Conservation (phyloP, 805 yeast genomes). For the Pichia ethanolica region DNA sequence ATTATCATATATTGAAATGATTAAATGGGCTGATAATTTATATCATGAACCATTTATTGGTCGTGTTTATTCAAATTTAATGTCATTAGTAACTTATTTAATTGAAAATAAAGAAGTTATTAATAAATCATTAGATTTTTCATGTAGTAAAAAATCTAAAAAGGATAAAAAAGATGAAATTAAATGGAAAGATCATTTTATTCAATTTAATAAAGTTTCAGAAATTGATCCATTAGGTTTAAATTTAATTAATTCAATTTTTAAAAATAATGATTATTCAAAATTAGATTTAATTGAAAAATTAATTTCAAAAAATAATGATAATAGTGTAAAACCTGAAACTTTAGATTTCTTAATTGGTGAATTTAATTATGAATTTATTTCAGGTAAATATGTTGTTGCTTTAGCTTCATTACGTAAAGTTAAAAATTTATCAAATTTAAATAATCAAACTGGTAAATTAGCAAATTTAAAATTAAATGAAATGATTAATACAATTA, state of each 20-base stretch:
- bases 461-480: background rate
- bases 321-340: slow-evolving; percentile 4
- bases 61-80: slow-evolving; percentile 63
- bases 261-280: slow-evolving; percentile 21
- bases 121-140: slow-evolving; percentile 6
- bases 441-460: background rate
- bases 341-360: slow-evolving; percentile 9
- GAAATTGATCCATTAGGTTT: slow-evolving; percentile 60
- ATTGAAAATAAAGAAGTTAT: slow-evolving; percentile 23
- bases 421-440: slow-evolving; percentile 6
- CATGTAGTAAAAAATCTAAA: slow-evolving; percentile 30
- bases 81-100: slow-evolving; percentile 44
- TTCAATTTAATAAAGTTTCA: slow-evolving; percentile 33
- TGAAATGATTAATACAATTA: slow-evolving; percentile 3
- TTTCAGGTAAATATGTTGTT: slow-evolving; percentile 12
- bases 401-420: slow-evolving; percentile 10
- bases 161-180: slow-evolving; percentile 51
- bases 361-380: slow-evolving; percentile 8
- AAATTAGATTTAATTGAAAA: slow-evolving; percentile 30
- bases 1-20: slow-evolving; percentile 67
- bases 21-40: slow-evolving; percentile 76
- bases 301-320: slow-evolving; percentile 15
- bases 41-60: slow-evolving; percentile 63
- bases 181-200: slow-evolving; percentile 49
- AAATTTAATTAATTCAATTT: slow-evolving; percentile 23